phyloP scores from a whole-genome alignment of 768 basidiomycete genomes.

The Russula griseocarnosa region DNA sequence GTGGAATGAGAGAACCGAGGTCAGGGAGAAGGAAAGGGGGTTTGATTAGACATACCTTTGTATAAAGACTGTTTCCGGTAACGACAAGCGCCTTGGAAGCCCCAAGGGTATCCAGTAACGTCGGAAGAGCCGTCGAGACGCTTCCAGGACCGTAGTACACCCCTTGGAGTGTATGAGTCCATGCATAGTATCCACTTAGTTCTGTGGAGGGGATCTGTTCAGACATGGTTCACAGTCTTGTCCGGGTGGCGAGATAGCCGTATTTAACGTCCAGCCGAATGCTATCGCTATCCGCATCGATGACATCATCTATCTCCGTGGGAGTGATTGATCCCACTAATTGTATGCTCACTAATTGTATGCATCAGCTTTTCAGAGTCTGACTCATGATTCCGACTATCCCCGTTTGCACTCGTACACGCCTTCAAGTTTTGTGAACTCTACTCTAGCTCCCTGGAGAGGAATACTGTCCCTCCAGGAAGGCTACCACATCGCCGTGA shows the following conservation, averaged over 20 bases:
- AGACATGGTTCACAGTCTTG: constrained; percentile 9
- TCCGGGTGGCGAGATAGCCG: background rate
- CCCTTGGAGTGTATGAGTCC: constrained; percentile 62
- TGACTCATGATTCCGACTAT: too few relatives aligned
- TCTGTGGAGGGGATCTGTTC: constrained; percentile 22
- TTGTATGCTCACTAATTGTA: too few relatives aligned
- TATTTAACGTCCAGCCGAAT: background rate
- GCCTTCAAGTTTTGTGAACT: background rate
- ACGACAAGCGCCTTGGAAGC: constrained; percentile 64
- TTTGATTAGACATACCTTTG: constrained; percentile 46
- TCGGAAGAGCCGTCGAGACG: constrained; percentile 57
- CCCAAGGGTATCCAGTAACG: constrained; percentile 50
- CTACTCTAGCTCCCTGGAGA: background rate
- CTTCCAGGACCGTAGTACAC: constrained; percentile 73
- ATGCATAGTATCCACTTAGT: constrained; percentile 57
- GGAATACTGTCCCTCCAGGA: constrained; percentile 48
- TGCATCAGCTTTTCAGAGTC: too few relatives aligned
- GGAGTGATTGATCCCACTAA: too few relatives aligned
- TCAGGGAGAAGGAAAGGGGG: background rate
- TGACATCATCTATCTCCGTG: background rate
- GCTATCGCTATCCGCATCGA: background rate
- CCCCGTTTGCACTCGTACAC: too few relatives aligned
- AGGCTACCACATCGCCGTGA: constrained; percentile 42
- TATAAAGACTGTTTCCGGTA: constrained; percentile 63
- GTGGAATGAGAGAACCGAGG: background rate